Base-by-base conservation (phyloP, 2,329 filamentous ascomycete genomes). In the Colletotrichum tofieldiae region DNA sequence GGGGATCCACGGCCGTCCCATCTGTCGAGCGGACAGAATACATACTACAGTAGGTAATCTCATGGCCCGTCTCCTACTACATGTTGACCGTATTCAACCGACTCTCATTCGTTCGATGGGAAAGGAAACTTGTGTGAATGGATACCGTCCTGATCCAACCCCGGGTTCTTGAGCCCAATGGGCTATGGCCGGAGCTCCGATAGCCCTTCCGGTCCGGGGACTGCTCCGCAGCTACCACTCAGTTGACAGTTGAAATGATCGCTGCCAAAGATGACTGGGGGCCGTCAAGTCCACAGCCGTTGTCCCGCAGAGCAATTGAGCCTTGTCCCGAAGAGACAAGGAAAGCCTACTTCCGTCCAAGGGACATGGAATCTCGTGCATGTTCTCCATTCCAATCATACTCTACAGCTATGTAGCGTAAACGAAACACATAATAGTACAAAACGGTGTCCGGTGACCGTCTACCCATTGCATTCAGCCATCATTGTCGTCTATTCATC, bases 391-490 rank as follows among this genome's bases (percentile, higher is more conserved):
- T 69, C 41, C 67, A 37, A 41, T 67, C 71, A 58, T 61, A 54
- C 32, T 65, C 43, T 71, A 70, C 67, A 71, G 39, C 58, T 12
- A 45, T 58, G 62, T 62, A 51, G 61, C 66, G n/a, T 71, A 71
- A 73, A 62, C 66, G 23, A 73, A 73, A 71, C 67, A 73, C 59
- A 29, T 73, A 52, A 73, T 71, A 51, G 39, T 73, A 73, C 71
- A 73, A 71, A 55, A 55, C 47, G 54, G 67, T 26, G 52, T 32
- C 29, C 52, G 55, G 14, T 49, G 11, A 37, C 61, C 67, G 26
- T 64, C 60, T 59, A 58, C 58, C 32, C 43, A 41, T 23, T 54
- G 64, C 64, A 39, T 67, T 67, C 16, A 41, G 55, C 58, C 47
- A 43, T 39, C 20, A 41, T 20, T 16, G 41, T 1, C 59, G 37